Base-by-base conservation (phyloP, 2,329 filamentous ascomycete species). In the Ascochyta lentis region DNA sequence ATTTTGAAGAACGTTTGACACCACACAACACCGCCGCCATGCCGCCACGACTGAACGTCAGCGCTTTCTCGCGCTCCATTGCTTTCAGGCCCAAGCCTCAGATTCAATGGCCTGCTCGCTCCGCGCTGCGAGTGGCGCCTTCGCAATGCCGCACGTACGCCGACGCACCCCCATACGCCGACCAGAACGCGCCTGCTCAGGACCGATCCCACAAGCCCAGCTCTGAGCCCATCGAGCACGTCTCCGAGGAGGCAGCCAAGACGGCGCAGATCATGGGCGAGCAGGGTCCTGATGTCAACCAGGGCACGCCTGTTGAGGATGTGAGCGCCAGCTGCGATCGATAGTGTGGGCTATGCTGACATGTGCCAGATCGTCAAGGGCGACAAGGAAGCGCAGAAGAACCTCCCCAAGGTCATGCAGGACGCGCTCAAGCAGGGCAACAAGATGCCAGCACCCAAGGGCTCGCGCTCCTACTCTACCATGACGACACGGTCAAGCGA, bases 271-370 rank as follows among this genome's bases (percentile, higher is more conserved):
- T 85, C 24, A 84, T 80, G 66, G 84, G 86, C 49, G 76, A 80
- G 49, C 74, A 81, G 51, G 80, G 83, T 24, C 88, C 87, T 19
- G 87, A 90, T 67, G 67, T 89, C 33, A 81, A 83, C 44, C 85
- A 89, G 69, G 87, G 87, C 15, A 87, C 87, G 45, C 86, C 86
- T 7, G 81, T 90, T 60, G 81, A 86, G 71, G 87, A 90, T 77
- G 87, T 89, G 69, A 54, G 65, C 16, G 15, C 12, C 6, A 34
- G 6, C 9, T 8, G 23, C 5, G 16, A 6, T 9, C 5, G 37
- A 4, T 13, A 15, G 3, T 26, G 33, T 19, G 44, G 41, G 47
- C 22, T 26, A 46, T 27, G 26, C 60, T 68, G 42, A 72, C 54
- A 3, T 34, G 8, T 44, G 33, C 15, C 64, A 89, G 86, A 82